Evolutionary conservation across 441 rosid genomes (phyloP), one percentile per base, ranked within the genome.

Genomic region (Corymbia calophylla): DNA sequence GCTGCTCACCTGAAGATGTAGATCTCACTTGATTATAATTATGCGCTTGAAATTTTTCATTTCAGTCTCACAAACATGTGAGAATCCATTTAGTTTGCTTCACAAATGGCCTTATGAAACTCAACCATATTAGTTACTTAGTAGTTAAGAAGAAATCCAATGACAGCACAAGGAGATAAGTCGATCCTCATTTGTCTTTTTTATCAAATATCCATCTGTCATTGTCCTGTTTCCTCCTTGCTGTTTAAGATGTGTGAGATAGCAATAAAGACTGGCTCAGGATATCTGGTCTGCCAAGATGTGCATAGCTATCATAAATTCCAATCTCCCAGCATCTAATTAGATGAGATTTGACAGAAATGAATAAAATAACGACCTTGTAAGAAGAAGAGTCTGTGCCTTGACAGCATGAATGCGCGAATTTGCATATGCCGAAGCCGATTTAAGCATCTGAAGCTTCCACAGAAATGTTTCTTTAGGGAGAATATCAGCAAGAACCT

Each of bases 361-460:
- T 31, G 31, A 31, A 39, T 47, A 87, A 87, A 47, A 44, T 49
- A 87, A 53, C 15, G 51, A 96, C 98, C 98, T 95, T 88, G 93
- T 90, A 70, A 96, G 93, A 87, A 95, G 53, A 73, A 96, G 90
- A 13, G 93, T 93, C 89, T 94, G 94, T 89, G 96, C 95, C 88
- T 93, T 93, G 89, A 94, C 93, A 53, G 92, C 93, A 90, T 93
- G 95, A 49, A 96, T 92, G 88, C 92, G 94, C 47, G 95, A 91
- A 89, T 94, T 95, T 88, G 94, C 89, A 88, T 64, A 92, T 87
- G 93, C 93, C 73, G 97, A 93, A 86, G 95, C 95, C n/a, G 93
- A 90, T 88, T 92, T 92, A 66, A 95, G 94, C 94, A 96, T 89
- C 73, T 92, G 91, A 87, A 95, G 93, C 91, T 95, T 95, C 98